Conservation (phyloP, 2,329 filamentous ascomycete genomes). For the Uncinocarpus reesii region DNA sequence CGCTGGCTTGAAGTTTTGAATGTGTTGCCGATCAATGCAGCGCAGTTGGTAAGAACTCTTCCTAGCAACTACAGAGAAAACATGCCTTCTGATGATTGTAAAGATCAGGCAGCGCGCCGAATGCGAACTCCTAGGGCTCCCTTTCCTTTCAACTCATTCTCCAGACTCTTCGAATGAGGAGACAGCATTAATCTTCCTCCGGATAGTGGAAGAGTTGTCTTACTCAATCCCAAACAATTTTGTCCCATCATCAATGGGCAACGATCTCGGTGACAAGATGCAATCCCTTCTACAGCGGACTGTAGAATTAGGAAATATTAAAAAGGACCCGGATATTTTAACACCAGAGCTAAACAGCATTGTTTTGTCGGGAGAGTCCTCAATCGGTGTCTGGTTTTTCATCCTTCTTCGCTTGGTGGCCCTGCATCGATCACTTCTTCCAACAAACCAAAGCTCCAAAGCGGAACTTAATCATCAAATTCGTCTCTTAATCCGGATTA, state of each 20-base stretch:
- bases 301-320: conserved; percentile 23
- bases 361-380: conserved; percentile 11
- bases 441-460: conserved; percentile 19
- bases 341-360: background rate
- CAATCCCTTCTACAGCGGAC: conserved; percentile 31
- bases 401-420: conserved; percentile 33
- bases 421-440: conserved; percentile 33
- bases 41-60: conserved; percentile 25
- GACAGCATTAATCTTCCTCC: conserved; percentile 30
- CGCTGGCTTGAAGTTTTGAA: conserved; percentile 34
- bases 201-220: conserved; percentile 32
- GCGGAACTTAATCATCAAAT: conserved; percentile 27
- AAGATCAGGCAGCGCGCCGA: conserved; percentile 35
- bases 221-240: conserved; percentile 30
- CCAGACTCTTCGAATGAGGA: conserved; percentile 20
- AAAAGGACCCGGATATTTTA: background rate
- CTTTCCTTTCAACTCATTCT: conserved; percentile 19
- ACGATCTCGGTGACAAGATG: conserved; percentile 34
- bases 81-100: conserved; percentile 15
- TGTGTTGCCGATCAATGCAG: conserved; percentile 30
- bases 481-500: conserved; percentile 31
- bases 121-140: conserved; percentile 29
- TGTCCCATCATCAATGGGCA: conserved; percentile 23
- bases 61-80: background rate
- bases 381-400: conserved; percentile 33